Percentiles rank a stretch among this genome's conserved stretches.
phyloP scores from a whole-genome alignment of 768 basidiomycete species.

The Tylopilus felleus region DNA sequence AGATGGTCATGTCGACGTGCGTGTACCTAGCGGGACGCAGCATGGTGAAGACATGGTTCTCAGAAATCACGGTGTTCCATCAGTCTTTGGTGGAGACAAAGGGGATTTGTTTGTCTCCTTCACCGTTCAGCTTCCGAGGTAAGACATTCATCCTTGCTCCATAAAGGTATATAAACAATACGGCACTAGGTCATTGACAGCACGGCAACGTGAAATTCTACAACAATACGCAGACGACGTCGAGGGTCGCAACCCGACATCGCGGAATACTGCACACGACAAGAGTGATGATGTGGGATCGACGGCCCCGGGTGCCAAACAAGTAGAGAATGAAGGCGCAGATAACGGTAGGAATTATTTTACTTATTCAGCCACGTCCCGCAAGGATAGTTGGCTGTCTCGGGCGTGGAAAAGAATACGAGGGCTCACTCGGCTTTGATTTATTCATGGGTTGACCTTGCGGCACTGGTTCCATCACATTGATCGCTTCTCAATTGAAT shows the following conservation, averaged over 20 bases:
- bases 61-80: conserved; percentile 77
- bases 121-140: conserved; percentile 87
- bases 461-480: conserved; percentile 24
- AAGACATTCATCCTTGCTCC: conserved; percentile 28
- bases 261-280: conserved; percentile 13
- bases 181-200: conserved; percentile 65
- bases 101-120: conserved; percentile 92
- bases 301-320: conserved; percentile 17
- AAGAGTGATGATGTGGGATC: conserved; percentile 17
- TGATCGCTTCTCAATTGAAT: conserved; percentile 32
- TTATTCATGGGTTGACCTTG: conserved; percentile 47
- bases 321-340: conserved; percentile 22
- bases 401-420: conserved; percentile 65
- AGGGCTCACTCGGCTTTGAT: conserved; percentile 68
- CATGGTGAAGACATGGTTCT: conserved; percentile 97
- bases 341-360: conserved; percentile 76
- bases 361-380: conserved; percentile 51
- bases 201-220: conserved; percentile 81
- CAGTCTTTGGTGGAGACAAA: conserved; percentile 54
- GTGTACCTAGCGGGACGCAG: conserved; percentile 89
- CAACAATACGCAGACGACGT: conserved; percentile 90
- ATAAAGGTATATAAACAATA: conserved; percentile 5
- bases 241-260: conserved; percentile 55
- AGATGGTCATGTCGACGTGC: conserved; percentile 93
- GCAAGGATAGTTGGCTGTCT: conserved; percentile 64